phyloP scores from a whole-genome alignment of 2,329 filamentous ascomycete species.

The Paramyrothecium roridum region DNA sequence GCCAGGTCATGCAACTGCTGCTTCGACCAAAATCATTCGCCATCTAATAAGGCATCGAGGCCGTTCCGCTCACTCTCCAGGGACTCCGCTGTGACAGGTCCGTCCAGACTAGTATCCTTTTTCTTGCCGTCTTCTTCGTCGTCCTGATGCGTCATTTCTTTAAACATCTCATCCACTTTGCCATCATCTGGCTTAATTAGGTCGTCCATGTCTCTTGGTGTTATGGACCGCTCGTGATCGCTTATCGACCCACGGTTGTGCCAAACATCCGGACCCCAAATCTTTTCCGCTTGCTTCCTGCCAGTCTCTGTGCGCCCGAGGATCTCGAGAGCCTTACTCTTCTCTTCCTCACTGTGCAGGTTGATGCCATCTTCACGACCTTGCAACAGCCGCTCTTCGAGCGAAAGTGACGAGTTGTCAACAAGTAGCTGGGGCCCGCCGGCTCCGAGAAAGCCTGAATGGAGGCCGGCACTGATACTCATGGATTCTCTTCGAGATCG shows the following conservation, averaged over 20 bases:
- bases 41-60: conserved; percentile 42
- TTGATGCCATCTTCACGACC: conserved; percentile 43
- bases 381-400: conserved; percentile 50
- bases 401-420: conserved; percentile 35
- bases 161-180: conserved; percentile 53
- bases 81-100: conserved; percentile 36
- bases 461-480: conserved; percentile 35
- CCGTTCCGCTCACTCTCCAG: conserved; percentile 43
- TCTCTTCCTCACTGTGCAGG: conserved; percentile 41
- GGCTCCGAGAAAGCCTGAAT: conserved; percentile 40
- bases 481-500: conserved; percentile 32
- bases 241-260: conserved; percentile 25
- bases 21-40: conserved; percentile 26
- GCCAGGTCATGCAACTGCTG: neutral
- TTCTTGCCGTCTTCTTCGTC: conserved; percentile 43
- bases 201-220: conserved; percentile 22
- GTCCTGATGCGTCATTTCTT: conserved; percentile 52
- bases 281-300: conserved; percentile 45
- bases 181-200: conserved; percentile 36
- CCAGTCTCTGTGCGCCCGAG: conserved; percentile 47
- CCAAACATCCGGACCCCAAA: conserved; percentile 51
- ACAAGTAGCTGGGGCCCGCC: conserved; percentile 39
- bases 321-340: conserved; percentile 50
- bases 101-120: conserved; percentile 24
- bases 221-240: conserved; percentile 18